Evolutionary conservation across 2,329 filamentous ascomycete genomes (phyloP), one percentile per base, ranked within the genome.

Genomic region (Trichoderma pleuroti): DNA sequence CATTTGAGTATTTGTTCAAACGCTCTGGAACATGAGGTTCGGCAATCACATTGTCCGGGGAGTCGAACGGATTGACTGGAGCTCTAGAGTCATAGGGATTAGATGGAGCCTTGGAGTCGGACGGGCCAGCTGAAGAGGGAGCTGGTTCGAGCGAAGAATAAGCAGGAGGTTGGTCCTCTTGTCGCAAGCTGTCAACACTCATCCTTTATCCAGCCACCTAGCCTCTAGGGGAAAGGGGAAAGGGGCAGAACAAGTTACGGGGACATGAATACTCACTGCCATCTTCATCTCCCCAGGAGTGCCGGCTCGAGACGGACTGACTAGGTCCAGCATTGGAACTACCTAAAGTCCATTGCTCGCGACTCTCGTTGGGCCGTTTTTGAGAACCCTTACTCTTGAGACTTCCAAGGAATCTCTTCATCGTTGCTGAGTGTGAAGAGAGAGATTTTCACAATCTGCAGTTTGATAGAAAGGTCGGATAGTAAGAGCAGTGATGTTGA

Each of bases 1-100:
- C 80, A 10, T 79, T 80, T 8, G 46, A 52, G 78, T 79, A 72
- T 82, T 74, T 56, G 74, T 78, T n/a, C 77, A 72, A 18, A 74
- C 30, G 14, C 71, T 74, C 4, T 69, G 72, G 5, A 73, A 67
- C 39, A n/a, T 42, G 18, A 42, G 39, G 39, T 42, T 42, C 39
- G 39, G 39, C 39, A 42, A 42, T 42, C 16, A 42, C 16, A 42
- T 42, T 8, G 8, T 42, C 39, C 18, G 39, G 39, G 18, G 39
- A 42, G 39, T 42, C 39, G 8, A 42, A 42, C 39, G 39, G 39
- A 21, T 60, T 74, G 42, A 73, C 74, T 74, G 57, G 59, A 46
- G 21, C 56, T 61, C 32, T 49, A 21, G 42, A 49, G 42, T 21
- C 39, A 42, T 42, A 42, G 1, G 39, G 39, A 42, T 42, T 42